Evolutionary conservation across 331 rosid genomes (phyloP).

Genomic region (Rosa hybrid): DNA sequence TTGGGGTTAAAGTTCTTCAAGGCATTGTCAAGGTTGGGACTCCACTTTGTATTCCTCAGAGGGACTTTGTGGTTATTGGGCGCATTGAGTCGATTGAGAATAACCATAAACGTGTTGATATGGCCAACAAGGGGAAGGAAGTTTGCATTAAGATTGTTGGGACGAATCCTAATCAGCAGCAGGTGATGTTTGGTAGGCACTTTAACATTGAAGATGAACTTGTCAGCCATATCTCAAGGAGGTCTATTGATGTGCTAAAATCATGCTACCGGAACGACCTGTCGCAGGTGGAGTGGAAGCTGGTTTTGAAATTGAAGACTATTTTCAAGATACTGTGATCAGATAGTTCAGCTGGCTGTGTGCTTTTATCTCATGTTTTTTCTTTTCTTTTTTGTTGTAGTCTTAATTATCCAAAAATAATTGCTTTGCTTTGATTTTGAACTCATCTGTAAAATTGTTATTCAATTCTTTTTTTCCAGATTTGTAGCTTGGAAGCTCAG

Average conservation of each 20-base stretch:
- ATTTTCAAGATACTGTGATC: constrained; percentile 75
- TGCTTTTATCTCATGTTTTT: not conserved
- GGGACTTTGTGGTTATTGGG: constrained; percentile 58
- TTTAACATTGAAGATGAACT: constrained; percentile 92
- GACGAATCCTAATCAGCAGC: constrained; percentile 76
- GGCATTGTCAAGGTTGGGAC: constrained; percentile 73
- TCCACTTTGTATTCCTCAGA: constrained; percentile 25
- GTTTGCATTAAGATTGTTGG: constrained; percentile 87
- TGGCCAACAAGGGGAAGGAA: constrained; percentile 75
- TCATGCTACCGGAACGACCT: constrained; percentile 56
- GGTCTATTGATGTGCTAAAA: constrained; percentile 76
- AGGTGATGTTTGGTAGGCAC: constrained; percentile 88
- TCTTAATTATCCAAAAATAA: not conserved
- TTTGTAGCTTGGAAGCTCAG: not conserved
- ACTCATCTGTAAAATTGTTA: not conserved
- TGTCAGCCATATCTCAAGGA: constrained; percentile 87
- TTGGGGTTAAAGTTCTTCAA: constrained; percentile 88
- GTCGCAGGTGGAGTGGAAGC: constrained; percentile 65
- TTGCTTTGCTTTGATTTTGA: not conserved
- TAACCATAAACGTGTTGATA: constrained; percentile 80
- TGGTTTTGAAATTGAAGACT: constrained; percentile 72
- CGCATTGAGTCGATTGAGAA: constrained; percentile 80
- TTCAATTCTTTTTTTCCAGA: not conserved
- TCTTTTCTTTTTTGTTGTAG: not conserved
- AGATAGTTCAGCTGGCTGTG: not conserved